These are phyloP conservation scores for Aspergillus tanneri DNA, from an alignment of 2,329 filamentous ascomycete genomes.

Conservation along the genomic window DNA sequence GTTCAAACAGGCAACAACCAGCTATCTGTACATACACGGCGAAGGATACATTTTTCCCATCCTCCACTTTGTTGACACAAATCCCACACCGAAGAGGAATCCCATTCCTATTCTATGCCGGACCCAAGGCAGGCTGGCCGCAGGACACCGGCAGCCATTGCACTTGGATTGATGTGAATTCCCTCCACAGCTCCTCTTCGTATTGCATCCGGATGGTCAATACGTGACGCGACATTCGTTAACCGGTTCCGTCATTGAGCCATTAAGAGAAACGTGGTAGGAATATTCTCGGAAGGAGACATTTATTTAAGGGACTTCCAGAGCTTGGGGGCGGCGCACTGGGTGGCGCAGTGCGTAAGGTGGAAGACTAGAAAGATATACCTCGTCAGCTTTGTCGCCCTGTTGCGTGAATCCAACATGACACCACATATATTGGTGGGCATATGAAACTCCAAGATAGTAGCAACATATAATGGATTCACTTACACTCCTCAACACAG, in stretches of 20 bases:
- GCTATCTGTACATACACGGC: constrained; percentile 45
- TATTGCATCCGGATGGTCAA: constrained; percentile 9
- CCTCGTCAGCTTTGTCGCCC: too few relatives aligned
- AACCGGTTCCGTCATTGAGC: constrained; percentile 16
- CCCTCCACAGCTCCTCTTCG: constrained; percentile 11
- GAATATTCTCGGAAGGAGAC: constrained; percentile 18
- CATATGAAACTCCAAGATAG: too few relatives aligned
- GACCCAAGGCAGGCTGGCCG: constrained; percentile 2
- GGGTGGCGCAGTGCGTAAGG: constrained; percentile 88
- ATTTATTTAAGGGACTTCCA: constrained; percentile 87
- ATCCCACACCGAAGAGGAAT: constrained; percentile 12
- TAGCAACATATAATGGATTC: background rate
- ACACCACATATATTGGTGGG: too few relatives aligned
- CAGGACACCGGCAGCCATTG: background rate
- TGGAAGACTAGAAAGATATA: constrained; percentile 77
- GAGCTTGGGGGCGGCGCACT: constrained; percentile 94
- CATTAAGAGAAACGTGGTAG: constrained; percentile 19
- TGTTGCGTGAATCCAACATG: too few relatives aligned
- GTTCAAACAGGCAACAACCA: constrained; percentile 39
- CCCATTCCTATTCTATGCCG: constrained; percentile 4
- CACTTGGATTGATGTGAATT: background rate
- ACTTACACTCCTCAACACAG: constrained; percentile 98
- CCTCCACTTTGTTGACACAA: constrained; percentile 16
- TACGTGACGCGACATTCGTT: constrained; percentile 4
- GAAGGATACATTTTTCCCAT: constrained; percentile 24